Base-by-base conservation (phyloP, 1,284 basidiomycete genomes). In the Ceratobasidium sp. region DNA sequence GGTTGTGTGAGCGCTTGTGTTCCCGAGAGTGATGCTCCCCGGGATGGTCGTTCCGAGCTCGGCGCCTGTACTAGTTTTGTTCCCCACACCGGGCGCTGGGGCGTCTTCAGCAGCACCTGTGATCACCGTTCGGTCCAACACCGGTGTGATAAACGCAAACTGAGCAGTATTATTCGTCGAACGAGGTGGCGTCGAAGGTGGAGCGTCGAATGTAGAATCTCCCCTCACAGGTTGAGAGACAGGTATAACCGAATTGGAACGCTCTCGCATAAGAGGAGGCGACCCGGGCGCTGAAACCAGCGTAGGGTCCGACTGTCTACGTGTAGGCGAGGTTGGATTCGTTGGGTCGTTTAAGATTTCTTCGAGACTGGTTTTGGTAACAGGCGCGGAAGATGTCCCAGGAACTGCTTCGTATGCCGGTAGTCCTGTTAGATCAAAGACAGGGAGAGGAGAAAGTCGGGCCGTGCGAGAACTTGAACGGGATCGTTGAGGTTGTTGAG, bases 131-230 rank as follows among this genome's bases (percentile, higher is more conserved):
- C 59, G 59, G 10, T 62, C 59, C 3, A 62, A 40, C 2, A 74
- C 70, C 5, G 70, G 70, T 4, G 70, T 74, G 44, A 74, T 64
- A 59, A 74, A 74, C 54, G 70, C 70, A 74, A 74, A 74, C 70
- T 74, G 70, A 17, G 42, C 59, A 5, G 70, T 74, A 26, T 74
- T 74, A 40, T 74, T 74, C 13, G 70, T 74, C 42, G 70, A 74
- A 20, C 70, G 70, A 7, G 70, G 70, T 13, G 70, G 70, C 13
- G 70, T 74, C 17, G 40, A 48, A 6, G 70, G 70, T 40, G 70
- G 54, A 20, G 33, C 59, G 59, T 38, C 59, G 12, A 62, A 7
- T 42, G 59, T 62, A 3, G 26, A 42, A 28, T 62, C 59, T 17
- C n/a, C 33, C 17, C 38, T 9, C n/a, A 38, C 38, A 42, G n/a